Conservation (phyloP, 169 alveolate species). For the Cryptosporidium sp. region DNA sequence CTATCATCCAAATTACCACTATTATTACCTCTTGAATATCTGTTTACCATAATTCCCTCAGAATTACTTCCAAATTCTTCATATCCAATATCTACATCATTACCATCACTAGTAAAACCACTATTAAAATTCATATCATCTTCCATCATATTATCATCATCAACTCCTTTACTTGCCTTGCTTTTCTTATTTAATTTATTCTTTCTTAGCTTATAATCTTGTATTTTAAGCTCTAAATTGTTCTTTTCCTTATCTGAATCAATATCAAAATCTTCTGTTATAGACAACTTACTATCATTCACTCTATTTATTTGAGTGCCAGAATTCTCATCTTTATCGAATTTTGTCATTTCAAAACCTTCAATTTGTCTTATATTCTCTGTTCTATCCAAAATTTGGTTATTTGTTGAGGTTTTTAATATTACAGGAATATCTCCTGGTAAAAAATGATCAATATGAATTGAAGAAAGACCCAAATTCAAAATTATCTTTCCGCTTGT, state of each 20-base stretch:
- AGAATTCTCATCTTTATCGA: conserved; percentile 62
- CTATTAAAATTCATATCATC: not conserved
- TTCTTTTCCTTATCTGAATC: too few relatives aligned
- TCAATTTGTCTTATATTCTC: not conserved
- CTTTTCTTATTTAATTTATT: not conserved
- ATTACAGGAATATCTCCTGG: conserved; percentile 91
- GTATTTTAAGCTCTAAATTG: not conserved
- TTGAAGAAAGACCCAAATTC: conserved; percentile 62
- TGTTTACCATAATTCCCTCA: too few relatives aligned
- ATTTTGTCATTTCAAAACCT: not conserved
- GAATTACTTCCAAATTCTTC: not conserved
- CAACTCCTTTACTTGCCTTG: not conserved
- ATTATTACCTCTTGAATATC: not conserved
- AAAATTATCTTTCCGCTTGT: conserved; percentile 33
- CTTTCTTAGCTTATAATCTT: not conserved
- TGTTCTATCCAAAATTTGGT: not conserved
- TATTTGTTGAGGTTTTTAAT: conserved; percentile 83
- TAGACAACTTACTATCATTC: too few relatives aligned
- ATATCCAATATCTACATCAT: not conserved
- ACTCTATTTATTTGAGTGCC: not conserved
- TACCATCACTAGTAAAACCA: not conserved
- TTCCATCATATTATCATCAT: not conserved
- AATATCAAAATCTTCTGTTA: too few relatives aligned
- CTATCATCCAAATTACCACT: not conserved
- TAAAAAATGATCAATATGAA: conserved; percentile 89